Evolutionary conservation across 2,329 filamentous ascomycete species (phyloP), one percentile per base, ranked within the genome.

Genomic region (Celoporthe dispersa): DNA sequence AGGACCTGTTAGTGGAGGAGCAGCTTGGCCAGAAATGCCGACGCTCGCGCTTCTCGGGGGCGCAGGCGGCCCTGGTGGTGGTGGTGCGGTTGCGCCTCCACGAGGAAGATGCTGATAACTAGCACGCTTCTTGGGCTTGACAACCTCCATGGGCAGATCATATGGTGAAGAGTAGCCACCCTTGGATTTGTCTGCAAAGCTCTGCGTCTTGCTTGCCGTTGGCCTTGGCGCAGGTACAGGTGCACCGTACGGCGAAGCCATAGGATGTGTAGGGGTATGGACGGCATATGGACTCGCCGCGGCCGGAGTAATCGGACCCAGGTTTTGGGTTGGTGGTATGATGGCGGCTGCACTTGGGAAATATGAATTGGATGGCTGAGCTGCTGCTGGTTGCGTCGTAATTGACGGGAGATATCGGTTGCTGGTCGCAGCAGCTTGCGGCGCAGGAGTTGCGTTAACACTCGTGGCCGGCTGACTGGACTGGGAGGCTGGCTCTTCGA

Each of bases 111-210:
- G 87, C 70, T 88, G 88, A 75, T 87, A 84, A 76, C 87, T 89
- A 7, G 84, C 79, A 66, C 91, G 84, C 83, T 92, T 91, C 79
- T 90, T 85, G 76, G 91, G 89, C 74, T 91, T 92, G 37, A 92
- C 87, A 39, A 99, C 87, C 68, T 98, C 95, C 81, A 96, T 93
- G 4, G 96, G 96, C 28, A 99, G 85, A 81, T 99, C 97, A 76
- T 98, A 99, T 0, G 96, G 96, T 28, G 95, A 98, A 64, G 91
- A 87, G 78, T 99, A 99, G 9, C 95, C 94, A 68, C 93, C 93
- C 80, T 97, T 98, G 3, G 93, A 84, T 79, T 97, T 97, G 79
- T 95, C 92, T 7, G 88, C 93, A 80, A 97, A 99, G 80, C 95
- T 98, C 78, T 97, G 90, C 0, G 88, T 85, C 80, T 89, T 90